A percentile compares a stretch with the other conserved stretches of the same genome.
Conservation (phyloP, 805 yeast species). For the Teunomyces aglyptinius region DNA sequence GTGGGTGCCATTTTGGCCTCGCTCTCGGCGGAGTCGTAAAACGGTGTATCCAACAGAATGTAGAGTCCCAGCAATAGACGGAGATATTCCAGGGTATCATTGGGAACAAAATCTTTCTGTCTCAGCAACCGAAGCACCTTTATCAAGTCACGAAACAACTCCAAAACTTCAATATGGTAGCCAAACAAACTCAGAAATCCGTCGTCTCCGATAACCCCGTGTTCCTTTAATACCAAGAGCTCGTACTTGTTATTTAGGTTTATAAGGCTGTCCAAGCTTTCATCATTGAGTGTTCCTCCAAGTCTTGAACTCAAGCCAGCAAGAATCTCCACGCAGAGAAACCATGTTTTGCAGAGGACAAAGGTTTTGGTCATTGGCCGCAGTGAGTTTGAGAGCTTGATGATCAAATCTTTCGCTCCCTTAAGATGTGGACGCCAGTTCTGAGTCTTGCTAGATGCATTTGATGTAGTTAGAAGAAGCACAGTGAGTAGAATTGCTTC, state of each 20-base stretch:
- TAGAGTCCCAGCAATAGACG: conserved; percentile 19
- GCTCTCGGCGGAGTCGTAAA: conserved; percentile 3
- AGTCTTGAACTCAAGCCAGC: conserved; percentile 53
- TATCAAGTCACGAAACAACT: conserved; percentile 36
- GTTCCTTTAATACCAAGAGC: conserved; percentile 29
- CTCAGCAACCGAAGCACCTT: conserved; percentile 31
- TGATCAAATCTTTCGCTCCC: conserved; percentile 52
- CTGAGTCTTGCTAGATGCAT: conserved; percentile 50
- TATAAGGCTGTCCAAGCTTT: conserved; percentile 41
- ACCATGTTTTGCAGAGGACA: conserved; percentile 57
- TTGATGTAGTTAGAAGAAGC: conserved; percentile 57
- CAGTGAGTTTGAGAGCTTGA: conserved; percentile 11
- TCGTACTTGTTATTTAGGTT: conserved; percentile 28
- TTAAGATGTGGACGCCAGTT: conserved; percentile 63
- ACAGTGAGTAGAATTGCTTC: conserved; percentile 67
- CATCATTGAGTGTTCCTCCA: conserved; percentile 54
- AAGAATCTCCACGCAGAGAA: conserved; percentile 49
- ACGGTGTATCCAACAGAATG: conserved; percentile 9
- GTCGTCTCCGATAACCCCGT: conserved; percentile 40
- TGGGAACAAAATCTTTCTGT: conserved; percentile 7
- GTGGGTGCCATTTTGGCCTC: conserved; percentile 9
- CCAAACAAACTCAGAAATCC: conserved; percentile 52
- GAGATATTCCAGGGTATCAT: conserved; percentile 21
- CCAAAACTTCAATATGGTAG: conserved; percentile 39
- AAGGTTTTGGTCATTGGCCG: conserved; percentile 35